phyloP scores from a whole-genome alignment of 768 basidiomycete genomes.

The Gymnopilus dilepis region DNA sequence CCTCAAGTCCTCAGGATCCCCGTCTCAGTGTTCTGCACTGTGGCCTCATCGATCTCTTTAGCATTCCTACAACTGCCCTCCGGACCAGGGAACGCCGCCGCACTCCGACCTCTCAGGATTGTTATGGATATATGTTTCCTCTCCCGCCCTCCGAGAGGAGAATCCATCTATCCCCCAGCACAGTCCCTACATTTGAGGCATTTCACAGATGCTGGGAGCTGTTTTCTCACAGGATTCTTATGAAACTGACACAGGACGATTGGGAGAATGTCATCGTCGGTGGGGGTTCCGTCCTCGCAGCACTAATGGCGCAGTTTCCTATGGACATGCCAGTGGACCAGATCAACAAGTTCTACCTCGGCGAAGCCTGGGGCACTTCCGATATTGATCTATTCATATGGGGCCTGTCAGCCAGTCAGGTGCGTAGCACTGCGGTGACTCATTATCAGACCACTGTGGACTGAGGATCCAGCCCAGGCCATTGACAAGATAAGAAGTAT shows the following conservation, averaged over 20 bases:
- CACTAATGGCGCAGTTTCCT: constrained; percentile 52
- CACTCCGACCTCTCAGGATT: too few species aligned
- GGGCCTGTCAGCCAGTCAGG: constrained; percentile 57
- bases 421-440: constrained; percentile 11
- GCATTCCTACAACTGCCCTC: too few species aligned
- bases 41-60: too few species aligned
- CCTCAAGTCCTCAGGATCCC: too few species aligned
- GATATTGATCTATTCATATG: constrained; percentile 67
- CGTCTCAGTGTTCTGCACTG: too few species aligned
- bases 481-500: not conserved
- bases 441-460: not conserved
- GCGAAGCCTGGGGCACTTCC: constrained; percentile 56
- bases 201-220: constrained; percentile 54
- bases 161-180: not conserved
- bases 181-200: not conserved
- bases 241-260: constrained; percentile 46
- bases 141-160: not conserved
- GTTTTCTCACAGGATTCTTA: constrained; percentile 64
- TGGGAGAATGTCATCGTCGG: constrained; percentile 67
- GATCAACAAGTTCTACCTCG: constrained; percentile 29
- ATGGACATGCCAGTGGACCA: constrained; percentile 45
- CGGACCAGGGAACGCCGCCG: too few species aligned
- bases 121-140: not conserved
- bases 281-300: constrained; percentile 35
- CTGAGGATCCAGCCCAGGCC: not conserved